Base-by-base conservation (phyloP, 768 basidiomycete species). In the Tubosaeta brunneosetosa region DNA sequence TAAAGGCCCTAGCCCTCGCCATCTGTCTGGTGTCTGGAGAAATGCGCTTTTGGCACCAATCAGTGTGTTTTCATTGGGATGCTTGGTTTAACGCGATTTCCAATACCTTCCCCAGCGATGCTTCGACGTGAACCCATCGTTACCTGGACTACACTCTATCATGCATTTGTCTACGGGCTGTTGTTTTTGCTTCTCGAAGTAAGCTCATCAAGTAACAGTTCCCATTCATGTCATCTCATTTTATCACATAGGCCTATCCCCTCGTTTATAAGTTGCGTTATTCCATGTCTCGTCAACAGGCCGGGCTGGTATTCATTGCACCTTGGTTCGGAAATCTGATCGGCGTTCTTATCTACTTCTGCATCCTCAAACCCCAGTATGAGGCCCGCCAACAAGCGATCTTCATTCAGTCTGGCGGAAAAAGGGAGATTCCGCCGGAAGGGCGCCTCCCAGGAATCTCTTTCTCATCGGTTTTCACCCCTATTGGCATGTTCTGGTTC, bases 151-250 rank as follows among this genome's bases (percentile, higher is more conserved):
- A 59, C 65, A 4, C 42, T 66, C 4, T 66, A 65, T 47, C 66
- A 66, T 16, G 61, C 66, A 7, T 66, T 66, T 32, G 55, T 66
- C 31, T 65, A 60, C 29, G 66, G 66, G 4, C 66, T 66, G 17
- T 57, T 66, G 42, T 66, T 66, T 25, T 52, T 66, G 11, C 66
- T 66, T 43, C 66, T 67, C 4, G 65, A 66, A 55, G 66, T 67
- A 10, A 11, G 42, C 9, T 10, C 22, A 22, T 3, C 22, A 22
- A 33, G 6, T 61, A 16, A 6, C 37, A 6, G 2, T 26, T 25
- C 1, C 2, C 27, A 29, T 6, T 25, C 16, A 16, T 27, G 11
- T 27, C n/a, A 17, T 42, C 42, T 59, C 11, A 62, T 2, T 32
- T 38, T 13, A 45, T 22, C 22, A 22, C 22, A 0, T 41, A 64